Base-by-base conservation (phyloP, 2,329 filamentous ascomycete species). In the Hypoxylon rubiginosum region DNA sequence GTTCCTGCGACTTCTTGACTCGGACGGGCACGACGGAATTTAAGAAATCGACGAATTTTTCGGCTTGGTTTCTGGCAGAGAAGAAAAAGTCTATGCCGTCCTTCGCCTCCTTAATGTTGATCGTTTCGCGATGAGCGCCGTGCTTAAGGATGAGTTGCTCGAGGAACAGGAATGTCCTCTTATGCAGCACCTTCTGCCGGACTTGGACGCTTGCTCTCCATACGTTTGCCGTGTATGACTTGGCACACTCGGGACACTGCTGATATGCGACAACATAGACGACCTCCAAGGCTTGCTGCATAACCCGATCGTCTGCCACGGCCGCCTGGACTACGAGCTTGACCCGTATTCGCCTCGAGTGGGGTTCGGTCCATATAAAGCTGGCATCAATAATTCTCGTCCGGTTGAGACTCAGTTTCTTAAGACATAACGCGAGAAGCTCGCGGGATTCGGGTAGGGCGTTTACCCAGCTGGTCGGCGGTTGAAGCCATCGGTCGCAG, bases 361-460 rank as follows among this genome's bases (percentile, higher is more conserved):
- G 96, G 10, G 96, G 95, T 80, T 99, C 96, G 0, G 96, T 99
- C 96, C 96, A 99, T 77, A 98, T 92, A 78, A 98, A 99, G 74
- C 90, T 92, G 50, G 96, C 96, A 78, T 99, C 96, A 75, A 97
- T 94, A 75, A 99, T 96, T 67, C 96, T 88, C 72, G 97, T 92
- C 83, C 96, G 97, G 78, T 91, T 89, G 69, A 99, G 82, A 30
- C 92, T 86, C 69, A 99, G 82, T 80, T 96, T 97, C 77, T 93
- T 91, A 71, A 99, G 84, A 80, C 96, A 99, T 50, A 99, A 83
- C 5, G 96, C 94, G 57, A 99, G 86, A 62, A 99, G 86, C 82
- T 99, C 96, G 81, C 94, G 90, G 46, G 93, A 97, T 81, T 99
- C 96, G 59, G 88, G 93, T 19, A 87, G 81, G 21, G 96, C 96